Evolutionary conservation across 495 filamentous ascomycete species (phyloP), one percentile per base, ranked within the genome.

Genomic region (Aspergillus sclerotioniger): DNA sequence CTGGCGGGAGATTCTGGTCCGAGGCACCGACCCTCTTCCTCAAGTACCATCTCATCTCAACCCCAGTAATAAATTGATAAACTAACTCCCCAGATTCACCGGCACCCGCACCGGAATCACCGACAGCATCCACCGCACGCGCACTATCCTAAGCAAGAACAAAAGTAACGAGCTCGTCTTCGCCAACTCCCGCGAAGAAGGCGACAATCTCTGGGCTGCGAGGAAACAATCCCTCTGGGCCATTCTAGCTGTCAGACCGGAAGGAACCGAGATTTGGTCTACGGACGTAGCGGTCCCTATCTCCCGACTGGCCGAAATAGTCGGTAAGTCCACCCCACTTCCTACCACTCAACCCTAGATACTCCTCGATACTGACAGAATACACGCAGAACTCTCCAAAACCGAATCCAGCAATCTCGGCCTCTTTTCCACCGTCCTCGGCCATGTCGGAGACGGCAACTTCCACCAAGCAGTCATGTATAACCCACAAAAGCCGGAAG

Each of bases 271-370:
- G 43, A 75, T 87, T 41, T 87, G 83, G 83, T 82, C 80, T 3
- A 95, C 91, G 3, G 91, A 96, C 70, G 91, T 94, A 3, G 90
- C 91, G 0, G 91, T 96, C 6, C 91, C 91, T 0, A 80, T 96
- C 35, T 91, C 87, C 44, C 72, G 89, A 29, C 76, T 96, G 13
- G 84, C 90, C 0, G 90, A 95, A 61, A 89, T 95, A 35, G 90
- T 96, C 47, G 82, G 79, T 70, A 65, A 35, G 68, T 62, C 43
- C 9, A 25, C 6, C 28, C n/a, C n/a, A n/a, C n/a, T n/a, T n/a
- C n/a, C n/a, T n/a, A 54, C 7, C 29, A 47, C 9, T 12, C 9
- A 21, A 21, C 44, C 16, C 17, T 90, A 3, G 87, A 47, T 5
- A 25, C 25, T 5, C 25, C 3, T 21, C n/a, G 7, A 35, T 8